These are phyloP conservation scores for Xylaria sp. DNA, from an alignment of 2,329 filamentous ascomycete species.

Conservation along the genomic window DNA sequence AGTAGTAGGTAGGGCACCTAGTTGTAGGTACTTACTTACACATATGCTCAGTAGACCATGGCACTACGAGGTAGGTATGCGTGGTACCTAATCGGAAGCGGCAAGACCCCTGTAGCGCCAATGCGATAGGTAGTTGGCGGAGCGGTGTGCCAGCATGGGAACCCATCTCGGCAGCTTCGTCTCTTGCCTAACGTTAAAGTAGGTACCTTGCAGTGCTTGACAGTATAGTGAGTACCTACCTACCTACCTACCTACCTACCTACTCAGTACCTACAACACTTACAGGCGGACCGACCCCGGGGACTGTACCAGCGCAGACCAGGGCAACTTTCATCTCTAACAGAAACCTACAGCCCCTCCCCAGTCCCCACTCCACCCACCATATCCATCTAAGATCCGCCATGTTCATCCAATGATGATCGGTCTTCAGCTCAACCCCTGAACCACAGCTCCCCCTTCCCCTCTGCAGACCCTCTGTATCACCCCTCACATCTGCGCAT, in stretches of 20 bases:
- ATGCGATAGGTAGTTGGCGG: slow-evolving; percentile 23
- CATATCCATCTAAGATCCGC: not conserved
- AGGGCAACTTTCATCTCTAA: slow-evolving; percentile 20
- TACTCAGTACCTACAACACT: not conserved
- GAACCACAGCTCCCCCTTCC: slow-evolving; percentile 26
- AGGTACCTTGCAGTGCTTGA: slow-evolving; percentile 12
- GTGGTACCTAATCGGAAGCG: slow-evolving; percentile 19
- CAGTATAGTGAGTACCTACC: too few species aligned
- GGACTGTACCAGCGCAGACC: too few species aligned
- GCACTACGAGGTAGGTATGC: too few species aligned
- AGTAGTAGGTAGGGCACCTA: too few species aligned
- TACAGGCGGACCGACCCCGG: not conserved
- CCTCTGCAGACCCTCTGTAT: slow-evolving; percentile 6
- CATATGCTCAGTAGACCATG: too few species aligned
- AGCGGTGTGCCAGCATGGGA: slow-evolving; percentile 33
- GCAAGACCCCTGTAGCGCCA: slow-evolving; percentile 31
- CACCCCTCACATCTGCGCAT: slow-evolving; percentile 19
- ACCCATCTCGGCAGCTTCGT: not conserved
- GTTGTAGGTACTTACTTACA: too few species aligned
- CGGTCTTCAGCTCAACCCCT: slow-evolving; percentile 12
- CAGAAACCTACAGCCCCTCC: slow-evolving; percentile 12
- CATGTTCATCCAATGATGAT: slow-evolving; percentile 8
- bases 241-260: too few species aligned
- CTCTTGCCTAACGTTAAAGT: slow-evolving; percentile 23
- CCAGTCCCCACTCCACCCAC: slow-evolving; percentile 1